These are phyloP conservation scores for Phytophthora capsici DNA, from an alignment of 352 stramenopile species.

Conservation along the genomic window DNA sequence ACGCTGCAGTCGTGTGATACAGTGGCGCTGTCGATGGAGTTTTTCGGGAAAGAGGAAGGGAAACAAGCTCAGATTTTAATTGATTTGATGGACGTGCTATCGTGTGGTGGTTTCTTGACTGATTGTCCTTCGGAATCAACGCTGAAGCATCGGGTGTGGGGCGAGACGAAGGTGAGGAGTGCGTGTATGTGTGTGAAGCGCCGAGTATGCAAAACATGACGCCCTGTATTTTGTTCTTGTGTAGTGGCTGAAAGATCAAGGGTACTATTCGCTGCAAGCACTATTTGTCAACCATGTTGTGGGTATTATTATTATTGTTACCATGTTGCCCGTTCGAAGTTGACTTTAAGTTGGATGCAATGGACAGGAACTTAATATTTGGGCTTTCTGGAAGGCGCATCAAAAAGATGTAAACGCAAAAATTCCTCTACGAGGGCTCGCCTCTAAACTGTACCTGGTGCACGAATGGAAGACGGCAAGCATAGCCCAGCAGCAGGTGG, in stretches of 20 bases:
- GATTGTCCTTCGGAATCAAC: conserved; percentile 40
- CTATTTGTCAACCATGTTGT: conserved; percentile 83
- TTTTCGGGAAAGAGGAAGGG: conserved; percentile 31
- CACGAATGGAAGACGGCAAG: conserved; percentile 53
- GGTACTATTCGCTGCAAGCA: conserved; percentile 72
- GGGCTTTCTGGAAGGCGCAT: conserved; percentile 55
- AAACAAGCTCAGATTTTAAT: conserved; percentile 34
- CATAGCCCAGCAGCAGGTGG: conserved; percentile 15
- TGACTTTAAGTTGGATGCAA: conserved; percentile 16
- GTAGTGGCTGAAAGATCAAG: conserved; percentile 67
- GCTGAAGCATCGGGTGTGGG: conserved; percentile 48
- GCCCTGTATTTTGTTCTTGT: not conserved
- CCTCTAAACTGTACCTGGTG: conserved; percentile 55
- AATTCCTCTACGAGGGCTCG: conserved; percentile 57
- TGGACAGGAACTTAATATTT: conserved; percentile 73
- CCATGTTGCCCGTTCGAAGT: not conserved
- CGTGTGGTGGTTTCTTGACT: conserved; percentile 59
- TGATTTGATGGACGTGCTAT: conserved; percentile 56
- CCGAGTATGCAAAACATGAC: not conserved
- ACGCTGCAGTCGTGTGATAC: conserved; percentile 76
- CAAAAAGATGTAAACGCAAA: conserved; percentile 34
- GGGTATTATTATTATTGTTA: conserved; percentile 16
- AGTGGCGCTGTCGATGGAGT: conserved; percentile 51
- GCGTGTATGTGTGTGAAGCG: not conserved
- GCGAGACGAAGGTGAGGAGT: conserved; percentile 50